These are phyloP conservation scores for Krasilnikovozyma curviuscula DNA, from an alignment of 768 basidiomycete genomes.

Conservation along the genomic window DNA sequence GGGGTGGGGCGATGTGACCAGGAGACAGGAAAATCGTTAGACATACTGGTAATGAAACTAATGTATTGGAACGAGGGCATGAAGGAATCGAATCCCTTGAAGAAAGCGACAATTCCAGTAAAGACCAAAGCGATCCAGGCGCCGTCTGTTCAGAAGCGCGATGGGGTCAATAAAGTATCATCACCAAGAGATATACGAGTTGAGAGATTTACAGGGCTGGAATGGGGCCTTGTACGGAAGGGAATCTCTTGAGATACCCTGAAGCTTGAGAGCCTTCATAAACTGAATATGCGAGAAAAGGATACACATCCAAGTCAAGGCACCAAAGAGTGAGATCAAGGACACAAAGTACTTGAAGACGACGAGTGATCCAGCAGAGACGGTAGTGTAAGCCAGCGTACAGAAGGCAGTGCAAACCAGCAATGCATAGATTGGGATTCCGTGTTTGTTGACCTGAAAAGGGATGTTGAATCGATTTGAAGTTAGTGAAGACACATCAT, in stretches of 20 bases:
- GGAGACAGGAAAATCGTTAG: too few relatives aligned
- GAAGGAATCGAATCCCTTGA: slow-evolving; percentile 43
- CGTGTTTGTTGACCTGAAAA: slow-evolving; percentile 11
- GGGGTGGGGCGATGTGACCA: background rate
- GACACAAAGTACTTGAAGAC: slow-evolving; percentile 13
- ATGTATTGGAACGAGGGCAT: slow-evolving; percentile 24
- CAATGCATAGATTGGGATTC: slow-evolving; percentile 30
- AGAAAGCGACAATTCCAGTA: slow-evolving; percentile 38
- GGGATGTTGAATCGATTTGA: background rate
- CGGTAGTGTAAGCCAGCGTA: slow-evolving; percentile 31
- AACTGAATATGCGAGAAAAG: slow-evolving; percentile 42
- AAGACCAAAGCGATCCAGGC: slow-evolving; percentile 53
- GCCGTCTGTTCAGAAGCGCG: slow-evolving; percentile 36
- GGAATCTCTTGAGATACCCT: slow-evolving; percentile 32
- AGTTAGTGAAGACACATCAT: background rate
- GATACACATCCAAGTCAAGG: slow-evolving; percentile 29
- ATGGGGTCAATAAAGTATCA: background rate
- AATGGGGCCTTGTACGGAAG: slow-evolving; percentile 24
- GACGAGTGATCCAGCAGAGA: background rate
- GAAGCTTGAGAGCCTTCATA: slow-evolving; percentile 19
- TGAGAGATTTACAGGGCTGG: background rate
- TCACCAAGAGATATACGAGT: background rate
- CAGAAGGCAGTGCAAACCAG: slow-evolving; percentile 40
- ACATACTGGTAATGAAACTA: slow-evolving; percentile 18
- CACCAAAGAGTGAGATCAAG: slow-evolving; percentile 7